phyloP scores from a whole-genome alignment of 257 asterid genomes.

The Solanum clarkiae region DNA sequence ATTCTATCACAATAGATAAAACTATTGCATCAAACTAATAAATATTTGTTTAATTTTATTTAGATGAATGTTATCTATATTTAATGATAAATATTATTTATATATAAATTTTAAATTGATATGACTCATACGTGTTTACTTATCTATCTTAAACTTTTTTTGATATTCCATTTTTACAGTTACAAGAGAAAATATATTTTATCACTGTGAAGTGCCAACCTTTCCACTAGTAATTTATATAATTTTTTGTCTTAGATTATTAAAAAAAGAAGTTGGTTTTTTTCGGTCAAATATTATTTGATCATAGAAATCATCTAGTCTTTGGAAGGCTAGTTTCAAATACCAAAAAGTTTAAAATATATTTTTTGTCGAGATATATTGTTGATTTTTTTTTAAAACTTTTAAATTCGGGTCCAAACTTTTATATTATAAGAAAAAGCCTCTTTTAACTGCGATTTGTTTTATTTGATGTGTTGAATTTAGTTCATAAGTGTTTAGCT shows the following conservation, averaged over 20 bases:
- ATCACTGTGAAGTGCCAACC: neutral
- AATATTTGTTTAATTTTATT: too few relatives aligned
- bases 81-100: too few relatives aligned
- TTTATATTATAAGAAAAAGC: neutral
- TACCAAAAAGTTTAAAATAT: neutral
- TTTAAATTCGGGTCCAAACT: neutral
- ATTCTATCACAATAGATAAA: too few relatives aligned
- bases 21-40: too few relatives aligned
- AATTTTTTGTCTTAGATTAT: neutral
- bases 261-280: too few relatives aligned
- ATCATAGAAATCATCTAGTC: neutral
- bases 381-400: neutral
- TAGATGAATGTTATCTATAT: too few relatives aligned
- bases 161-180: too few relatives aligned
- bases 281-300: too few relatives aligned
- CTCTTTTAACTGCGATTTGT: neutral
- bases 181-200: neutral
- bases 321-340: neutral
- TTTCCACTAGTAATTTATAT: neutral
- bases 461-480: neutral
- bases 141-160: too few relatives aligned
- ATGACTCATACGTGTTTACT: too few relatives aligned
- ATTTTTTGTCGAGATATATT: neutral
- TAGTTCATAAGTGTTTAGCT: too few relatives aligned
- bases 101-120: too few relatives aligned